Evolutionary conservation across 1,139 yeast species (phyloP).

Genomic region (Yamadazyma buinensis): DNA sequence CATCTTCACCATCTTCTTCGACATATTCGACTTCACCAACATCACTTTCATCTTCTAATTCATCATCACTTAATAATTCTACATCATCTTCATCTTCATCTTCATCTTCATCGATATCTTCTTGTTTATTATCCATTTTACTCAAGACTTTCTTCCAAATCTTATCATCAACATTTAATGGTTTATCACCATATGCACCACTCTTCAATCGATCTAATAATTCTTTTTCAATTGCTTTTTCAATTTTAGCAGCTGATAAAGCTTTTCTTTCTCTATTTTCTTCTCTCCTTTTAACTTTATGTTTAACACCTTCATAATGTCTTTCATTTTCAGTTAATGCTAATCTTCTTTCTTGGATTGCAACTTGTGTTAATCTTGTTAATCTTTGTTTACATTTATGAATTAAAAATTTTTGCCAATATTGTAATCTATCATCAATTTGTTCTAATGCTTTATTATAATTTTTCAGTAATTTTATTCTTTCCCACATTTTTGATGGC

Average conservation of each 20-base stretch:
- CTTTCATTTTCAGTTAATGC: slow-evolving; percentile 91
- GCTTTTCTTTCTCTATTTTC: slow-evolving; percentile 94
- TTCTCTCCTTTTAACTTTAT: slow-evolving; percentile 92
- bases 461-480: slow-evolving; percentile 83
- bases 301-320: slow-evolving; percentile 86
- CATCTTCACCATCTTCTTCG: slow-evolving; percentile 84
- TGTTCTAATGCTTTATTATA: slow-evolving; percentile 84
- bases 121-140: slow-evolving; percentile 55
- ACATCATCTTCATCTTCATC: slow-evolving; percentile 52
- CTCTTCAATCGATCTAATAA: slow-evolving; percentile 88
- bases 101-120: slow-evolving; percentile 60
- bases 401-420: slow-evolving; percentile 89
- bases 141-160: slow-evolving; percentile 94
- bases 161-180: slow-evolving; percentile 91
- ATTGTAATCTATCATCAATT: slow-evolving; percentile 77
- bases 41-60: slow-evolving; percentile 62
- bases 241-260: slow-evolving; percentile 92
- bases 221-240: slow-evolving; percentile 94
- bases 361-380: slow-evolving; percentile 91
- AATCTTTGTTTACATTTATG: slow-evolving; percentile 95
- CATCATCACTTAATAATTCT: slow-evolving; percentile 56
- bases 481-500: slow-evolving; percentile 92
- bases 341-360: slow-evolving; percentile 91
- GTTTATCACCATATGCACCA: slow-evolving; percentile 98
- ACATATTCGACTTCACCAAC: slow-evolving; percentile 82